Percentiles rank a stretch among this genome's conserved stretches.
Conservation (phyloP, 2,329 filamentous ascomycete genomes). For the Zasmidium citrigriseum region DNA sequence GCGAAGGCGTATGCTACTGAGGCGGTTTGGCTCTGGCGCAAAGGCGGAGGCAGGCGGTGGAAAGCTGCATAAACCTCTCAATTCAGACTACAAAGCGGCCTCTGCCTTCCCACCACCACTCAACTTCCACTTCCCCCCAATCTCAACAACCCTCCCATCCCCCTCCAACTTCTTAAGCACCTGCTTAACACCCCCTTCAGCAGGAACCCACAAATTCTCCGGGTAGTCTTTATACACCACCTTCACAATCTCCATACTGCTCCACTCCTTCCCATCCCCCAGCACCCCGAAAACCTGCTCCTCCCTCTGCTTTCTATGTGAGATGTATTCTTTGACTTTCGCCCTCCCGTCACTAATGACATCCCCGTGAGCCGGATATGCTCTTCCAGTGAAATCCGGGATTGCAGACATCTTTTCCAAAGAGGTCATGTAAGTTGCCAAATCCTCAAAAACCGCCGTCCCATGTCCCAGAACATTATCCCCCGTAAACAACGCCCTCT, state of each 20-base stretch:
- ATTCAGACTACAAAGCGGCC: constrained; percentile 19
- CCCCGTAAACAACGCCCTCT: constrained; percentile 82
- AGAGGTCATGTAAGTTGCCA: constrained; percentile 67
- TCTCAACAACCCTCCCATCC: constrained; percentile 66
- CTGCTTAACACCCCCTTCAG: constrained; percentile 73
- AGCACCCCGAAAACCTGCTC: constrained; percentile 72
- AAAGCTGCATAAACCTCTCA: constrained; percentile 21
- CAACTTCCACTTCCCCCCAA: constrained; percentile 36
- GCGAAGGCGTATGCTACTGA: constrained; percentile 84
- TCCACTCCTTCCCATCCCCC: constrained; percentile 54
- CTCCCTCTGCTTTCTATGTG: constrained; percentile 77
- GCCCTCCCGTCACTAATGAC: constrained; percentile 70
- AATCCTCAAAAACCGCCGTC: constrained; percentile 76
- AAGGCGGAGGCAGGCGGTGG: constrained; percentile 66
- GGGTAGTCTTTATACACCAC: constrained; percentile 81
- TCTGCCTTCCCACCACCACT: no score
- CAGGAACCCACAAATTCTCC: constrained; percentile 72
- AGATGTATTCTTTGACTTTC: constrained; percentile 80
- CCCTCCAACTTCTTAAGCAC: constrained; percentile 75
- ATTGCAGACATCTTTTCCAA: constrained; percentile 66
- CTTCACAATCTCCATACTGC: constrained; percentile 80
- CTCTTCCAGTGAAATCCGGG: constrained; percentile 63
- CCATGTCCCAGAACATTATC: constrained; percentile 89
- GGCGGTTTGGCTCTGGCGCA: constrained; percentile 83
- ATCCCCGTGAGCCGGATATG: constrained; percentile 86